Conservation (phyloP, 305 asterid genomes). For the Fraxinus nigra region DNA sequence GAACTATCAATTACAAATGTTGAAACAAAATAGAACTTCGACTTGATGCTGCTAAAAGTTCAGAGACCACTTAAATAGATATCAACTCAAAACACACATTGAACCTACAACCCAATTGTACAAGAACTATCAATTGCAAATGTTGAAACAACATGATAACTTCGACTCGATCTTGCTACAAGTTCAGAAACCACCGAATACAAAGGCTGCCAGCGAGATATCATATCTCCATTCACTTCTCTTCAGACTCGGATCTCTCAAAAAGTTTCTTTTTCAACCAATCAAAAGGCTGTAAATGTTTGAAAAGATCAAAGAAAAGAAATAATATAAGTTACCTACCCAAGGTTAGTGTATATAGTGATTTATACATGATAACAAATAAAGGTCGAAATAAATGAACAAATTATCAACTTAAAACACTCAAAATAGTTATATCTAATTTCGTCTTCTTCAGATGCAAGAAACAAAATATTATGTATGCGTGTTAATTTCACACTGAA, state of each 20-base stretch:
- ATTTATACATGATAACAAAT: background rate
- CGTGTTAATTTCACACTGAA: background rate
- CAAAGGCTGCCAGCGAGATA: slow-evolving; percentile 23
- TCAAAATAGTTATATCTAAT: background rate
- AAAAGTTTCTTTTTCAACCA: slow-evolving; percentile 76
- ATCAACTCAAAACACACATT: background rate
- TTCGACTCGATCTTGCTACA: slow-evolving; percentile 33
- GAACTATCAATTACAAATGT: too few species aligned
- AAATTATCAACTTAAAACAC: background rate
- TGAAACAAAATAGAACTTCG: too few species aligned
- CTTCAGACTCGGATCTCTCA: slow-evolving; percentile 64
- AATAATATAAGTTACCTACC: background rate
- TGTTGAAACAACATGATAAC: background rate
- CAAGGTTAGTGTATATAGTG: background rate
- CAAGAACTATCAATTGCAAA: background rate
- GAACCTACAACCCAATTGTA: background rate
- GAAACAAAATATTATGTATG: background rate
- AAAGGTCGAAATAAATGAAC: background rate
- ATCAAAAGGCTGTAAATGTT: slow-evolving; percentile 73
- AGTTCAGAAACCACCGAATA: slow-evolving; percentile 32
- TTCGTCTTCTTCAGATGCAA: background rate
- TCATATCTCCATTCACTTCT: slow-evolving; percentile 37
- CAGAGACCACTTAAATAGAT: background rate
- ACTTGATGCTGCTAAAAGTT: background rate
- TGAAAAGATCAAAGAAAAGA: background rate